Evolutionary conservation across 2,329 filamentous ascomycete species (phyloP).

Genomic region (Pyrenophora seminiperda): DNA sequence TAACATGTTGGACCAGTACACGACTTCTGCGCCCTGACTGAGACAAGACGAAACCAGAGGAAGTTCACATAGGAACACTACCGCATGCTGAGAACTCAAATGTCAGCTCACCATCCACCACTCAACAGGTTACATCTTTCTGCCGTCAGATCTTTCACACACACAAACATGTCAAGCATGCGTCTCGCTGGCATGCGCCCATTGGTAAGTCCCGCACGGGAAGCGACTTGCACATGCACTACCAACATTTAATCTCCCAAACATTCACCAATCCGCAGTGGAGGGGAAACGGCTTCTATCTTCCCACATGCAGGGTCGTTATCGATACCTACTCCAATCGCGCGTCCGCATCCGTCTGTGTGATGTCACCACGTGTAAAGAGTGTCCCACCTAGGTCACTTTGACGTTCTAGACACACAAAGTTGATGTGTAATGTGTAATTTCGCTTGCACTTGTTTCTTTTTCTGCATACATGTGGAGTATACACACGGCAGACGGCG

Average conservation of each 20-base stretch:
- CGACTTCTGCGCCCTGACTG: background rate
- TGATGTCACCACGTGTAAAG: slow-evolving; percentile 14
- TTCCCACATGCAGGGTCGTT: slow-evolving; percentile 4
- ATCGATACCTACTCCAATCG: slow-evolving; percentile 18
- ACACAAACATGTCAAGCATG: background rate
- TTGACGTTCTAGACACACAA: slow-evolving; percentile 7
- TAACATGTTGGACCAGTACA: background rate
- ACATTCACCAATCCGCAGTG: slow-evolving; percentile 12
- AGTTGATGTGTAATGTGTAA: slow-evolving; percentile 7
- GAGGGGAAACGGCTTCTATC: slow-evolving; percentile 5
- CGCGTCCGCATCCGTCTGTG: background rate
- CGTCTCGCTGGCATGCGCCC: background rate
- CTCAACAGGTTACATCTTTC: background rate
- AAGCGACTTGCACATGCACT: slow-evolving; percentile 1
- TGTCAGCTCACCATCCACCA: background rate
- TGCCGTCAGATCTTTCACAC: background rate
- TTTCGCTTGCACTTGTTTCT: slow-evolving; percentile 16
- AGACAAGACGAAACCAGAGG: background rate
- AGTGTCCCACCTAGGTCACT: background rate
- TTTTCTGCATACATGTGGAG: slow-evolving; percentile 7
- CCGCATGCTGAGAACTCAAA: background rate
- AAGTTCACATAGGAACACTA: background rate
- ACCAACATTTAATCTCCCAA: slow-evolving; percentile 1
- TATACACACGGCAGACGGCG: background rate
- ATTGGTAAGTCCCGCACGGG: slow-evolving; percentile 11